These are phyloP conservation scores for Pascua guehoae DNA, from an alignment of 1,284 basidiomycete species.

Conservation along the genomic window DNA sequence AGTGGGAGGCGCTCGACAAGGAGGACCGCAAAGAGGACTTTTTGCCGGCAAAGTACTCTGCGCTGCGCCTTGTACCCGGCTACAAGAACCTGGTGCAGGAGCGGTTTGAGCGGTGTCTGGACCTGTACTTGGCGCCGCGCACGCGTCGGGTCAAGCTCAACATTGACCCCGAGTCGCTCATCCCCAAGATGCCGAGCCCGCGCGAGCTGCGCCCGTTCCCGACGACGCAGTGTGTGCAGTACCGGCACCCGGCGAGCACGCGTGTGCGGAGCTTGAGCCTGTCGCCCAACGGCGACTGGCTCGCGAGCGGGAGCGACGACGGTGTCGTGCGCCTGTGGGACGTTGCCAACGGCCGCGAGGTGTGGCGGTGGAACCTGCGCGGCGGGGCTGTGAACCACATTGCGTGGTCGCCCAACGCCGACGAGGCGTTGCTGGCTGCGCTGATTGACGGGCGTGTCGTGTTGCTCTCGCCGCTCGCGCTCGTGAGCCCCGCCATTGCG, in stretches of 20 bases:
- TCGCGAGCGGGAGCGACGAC: conserved; percentile 84
- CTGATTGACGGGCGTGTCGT: conserved; percentile 61
- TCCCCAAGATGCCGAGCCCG: conserved; percentile 94
- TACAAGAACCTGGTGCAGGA: conserved; percentile 92
- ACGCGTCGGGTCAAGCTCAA: conserved; percentile 82
- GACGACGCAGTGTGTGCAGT: conserved; percentile 70
- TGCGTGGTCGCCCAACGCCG: conserved; percentile 89
- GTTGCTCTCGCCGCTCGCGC: conserved; percentile 75
- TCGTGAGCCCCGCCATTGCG: conserved; percentile 60
- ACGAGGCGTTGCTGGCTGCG: conserved; percentile 54
- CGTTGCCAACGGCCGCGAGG: conserved; percentile 82
- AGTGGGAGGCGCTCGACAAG: conserved; percentile 80
- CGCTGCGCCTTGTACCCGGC: conserved; percentile 84
- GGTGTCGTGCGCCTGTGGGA: conserved; percentile 91
- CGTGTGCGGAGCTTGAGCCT: conserved; percentile 73
- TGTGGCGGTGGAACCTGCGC: conserved; percentile 81
- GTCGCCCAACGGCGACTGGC: conserved; percentile 88
- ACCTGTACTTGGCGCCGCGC: conserved; percentile 94
- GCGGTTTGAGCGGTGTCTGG: conserved; percentile 88
- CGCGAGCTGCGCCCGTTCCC: conserved; percentile 93
- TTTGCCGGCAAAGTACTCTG: conserved; percentile 79
- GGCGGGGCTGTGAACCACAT: conserved; percentile 73
- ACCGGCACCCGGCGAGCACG: conserved; percentile 59
- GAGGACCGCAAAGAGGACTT: conserved; percentile 90
- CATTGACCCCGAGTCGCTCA: conserved; percentile 83